phyloP scores from a whole-genome alignment of 2,329 filamentous ascomycete genomes.

The Aureobasidium pullulans region DNA sequence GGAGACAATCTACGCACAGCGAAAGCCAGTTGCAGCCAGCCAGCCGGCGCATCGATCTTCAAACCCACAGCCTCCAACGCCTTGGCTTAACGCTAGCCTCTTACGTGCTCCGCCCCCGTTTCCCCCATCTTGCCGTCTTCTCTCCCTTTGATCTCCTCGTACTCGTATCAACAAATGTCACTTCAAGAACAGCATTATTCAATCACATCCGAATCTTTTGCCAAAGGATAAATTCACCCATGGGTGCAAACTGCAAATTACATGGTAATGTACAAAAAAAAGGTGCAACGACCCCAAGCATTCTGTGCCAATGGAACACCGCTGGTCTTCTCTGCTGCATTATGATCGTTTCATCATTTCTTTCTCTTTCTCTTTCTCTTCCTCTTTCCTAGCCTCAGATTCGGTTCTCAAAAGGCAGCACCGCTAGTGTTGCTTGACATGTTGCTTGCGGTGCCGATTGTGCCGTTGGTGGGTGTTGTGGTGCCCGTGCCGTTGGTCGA shows the following conservation, averaged over 20 bases:
- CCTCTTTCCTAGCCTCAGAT: not conserved
- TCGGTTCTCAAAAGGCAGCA: not conserved
- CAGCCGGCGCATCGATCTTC: not conserved
- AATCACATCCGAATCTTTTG: not conserved
- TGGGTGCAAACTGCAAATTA: constrained; percentile 1
- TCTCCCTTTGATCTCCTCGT: not conserved
- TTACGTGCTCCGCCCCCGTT: not conserved
- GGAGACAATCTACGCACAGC: not conserved
- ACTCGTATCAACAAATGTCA: too few relatives aligned
- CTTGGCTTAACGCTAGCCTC: not conserved
- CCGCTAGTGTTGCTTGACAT: not conserved
- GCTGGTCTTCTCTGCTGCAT: not conserved
- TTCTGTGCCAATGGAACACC: not conserved
- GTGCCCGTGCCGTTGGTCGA: constrained; percentile 23
- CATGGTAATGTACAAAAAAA: constrained; percentile 11
- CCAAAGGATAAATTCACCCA: not conserved
- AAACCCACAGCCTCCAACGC: not conserved
- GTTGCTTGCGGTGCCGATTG: constrained; percentile 11
- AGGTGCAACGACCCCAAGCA: not conserved
- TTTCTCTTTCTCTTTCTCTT: not conserved
- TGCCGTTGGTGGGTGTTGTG: constrained; percentile 19
- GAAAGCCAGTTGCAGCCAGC: not conserved
- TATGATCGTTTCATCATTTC: constrained; percentile 7
- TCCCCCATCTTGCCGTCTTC: not conserved
- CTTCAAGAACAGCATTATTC: too few relatives aligned